These are phyloP conservation scores for Scedosporium apiospermum DNA, from an alignment of 2,329 filamentous ascomycete species.

Conservation along the genomic window DNA sequence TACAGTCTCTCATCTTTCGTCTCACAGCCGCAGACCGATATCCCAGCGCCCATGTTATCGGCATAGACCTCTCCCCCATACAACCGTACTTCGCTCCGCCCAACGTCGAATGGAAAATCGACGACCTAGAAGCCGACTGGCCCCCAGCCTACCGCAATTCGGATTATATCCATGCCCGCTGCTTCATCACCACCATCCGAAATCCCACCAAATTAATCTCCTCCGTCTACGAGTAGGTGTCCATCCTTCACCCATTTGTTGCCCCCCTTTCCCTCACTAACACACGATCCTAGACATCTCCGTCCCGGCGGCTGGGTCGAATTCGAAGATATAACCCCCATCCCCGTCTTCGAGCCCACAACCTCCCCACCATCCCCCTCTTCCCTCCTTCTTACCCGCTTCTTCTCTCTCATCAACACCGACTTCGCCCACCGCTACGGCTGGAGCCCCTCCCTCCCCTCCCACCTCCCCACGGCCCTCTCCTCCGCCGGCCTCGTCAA, in stretches of 20 bases:
- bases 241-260: not conserved
- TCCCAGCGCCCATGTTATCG: constrained; percentile 32
- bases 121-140: constrained; percentile 25
- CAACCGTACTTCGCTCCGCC: constrained; percentile 42
- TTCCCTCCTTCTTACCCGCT: constrained; percentile 18
- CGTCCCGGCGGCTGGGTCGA: constrained; percentile 10
- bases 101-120: constrained; percentile 23
- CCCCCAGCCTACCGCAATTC: constrained; percentile 31
- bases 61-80: constrained; percentile 48
- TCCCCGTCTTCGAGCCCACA: constrained; percentile 14
- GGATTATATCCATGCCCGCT: constrained; percentile 50
- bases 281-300: constrained; percentile 23
- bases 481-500: constrained; percentile 1
- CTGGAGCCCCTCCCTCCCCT: constrained; percentile 23
- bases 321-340: constrained; percentile 14
- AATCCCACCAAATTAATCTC: constrained; percentile 46
- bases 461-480: constrained; percentile 11
- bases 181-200: constrained; percentile 46
- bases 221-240: constrained; percentile 25
- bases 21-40: constrained; percentile 15
- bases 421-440: constrained; percentile 22
- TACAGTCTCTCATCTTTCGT: not conserved
- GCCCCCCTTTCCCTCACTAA: not conserved
- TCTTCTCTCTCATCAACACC: constrained; percentile 22
- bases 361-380: constrained; percentile 16